These are phyloP conservation scores for Fonsecaea pugnacius DNA, from an alignment of 2,329 filamentous ascomycete species.

Conservation along the genomic window DNA sequence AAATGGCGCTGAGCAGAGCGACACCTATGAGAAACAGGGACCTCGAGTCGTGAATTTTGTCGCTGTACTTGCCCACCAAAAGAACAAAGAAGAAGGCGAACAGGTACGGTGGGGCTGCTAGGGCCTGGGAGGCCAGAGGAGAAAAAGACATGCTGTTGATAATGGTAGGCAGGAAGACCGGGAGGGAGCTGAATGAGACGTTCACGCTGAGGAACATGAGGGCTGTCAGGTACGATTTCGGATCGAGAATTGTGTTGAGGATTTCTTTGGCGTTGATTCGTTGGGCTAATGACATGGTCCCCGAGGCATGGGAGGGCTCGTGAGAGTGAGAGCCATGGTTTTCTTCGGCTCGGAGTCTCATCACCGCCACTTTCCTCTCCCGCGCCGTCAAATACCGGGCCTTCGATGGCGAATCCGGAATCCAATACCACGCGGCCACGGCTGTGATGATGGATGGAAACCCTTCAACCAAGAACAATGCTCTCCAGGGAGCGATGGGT, in stretches of 20 bases:
- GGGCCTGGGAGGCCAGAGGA: slow-evolving; percentile 70
- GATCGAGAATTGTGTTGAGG: slow-evolving; percentile 53
- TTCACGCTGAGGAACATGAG: slow-evolving; percentile 87
- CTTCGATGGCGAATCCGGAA: slow-evolving; percentile 75
- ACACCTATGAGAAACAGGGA: slow-evolving; percentile 70
- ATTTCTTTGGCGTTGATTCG: slow-evolving; percentile 25
- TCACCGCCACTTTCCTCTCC: slow-evolving; percentile 70
- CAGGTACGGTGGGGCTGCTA: slow-evolving; percentile 81
- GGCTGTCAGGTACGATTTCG: slow-evolving; percentile 74
- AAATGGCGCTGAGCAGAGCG: slow-evolving; percentile 66
- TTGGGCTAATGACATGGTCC: slow-evolving; percentile 7
- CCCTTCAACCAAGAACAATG: slow-evolving; percentile 81
- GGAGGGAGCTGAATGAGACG: slow-evolving; percentile 84
- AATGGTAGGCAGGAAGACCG: slow-evolving; percentile 84
- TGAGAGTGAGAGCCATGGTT: slow-evolving; percentile 7
- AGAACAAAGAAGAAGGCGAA: slow-evolving; percentile 69
- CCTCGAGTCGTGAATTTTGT: slow-evolving; percentile 63
- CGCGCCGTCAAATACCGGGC: slow-evolving; percentile 66
- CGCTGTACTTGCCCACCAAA: slow-evolving; percentile 72
- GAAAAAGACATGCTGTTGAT: slow-evolving; percentile 68
- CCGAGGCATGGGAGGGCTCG: not conserved
- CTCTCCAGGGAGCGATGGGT: slow-evolving; percentile 81
- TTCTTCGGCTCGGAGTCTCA: slow-evolving; percentile 54
- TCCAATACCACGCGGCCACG: slow-evolving; percentile 71
- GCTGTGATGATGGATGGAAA: slow-evolving; percentile 80